These are phyloP conservation scores for Tremella fuciformis DNA, from an alignment of 768 basidiomycete species.

Conservation along the genomic window DNA sequence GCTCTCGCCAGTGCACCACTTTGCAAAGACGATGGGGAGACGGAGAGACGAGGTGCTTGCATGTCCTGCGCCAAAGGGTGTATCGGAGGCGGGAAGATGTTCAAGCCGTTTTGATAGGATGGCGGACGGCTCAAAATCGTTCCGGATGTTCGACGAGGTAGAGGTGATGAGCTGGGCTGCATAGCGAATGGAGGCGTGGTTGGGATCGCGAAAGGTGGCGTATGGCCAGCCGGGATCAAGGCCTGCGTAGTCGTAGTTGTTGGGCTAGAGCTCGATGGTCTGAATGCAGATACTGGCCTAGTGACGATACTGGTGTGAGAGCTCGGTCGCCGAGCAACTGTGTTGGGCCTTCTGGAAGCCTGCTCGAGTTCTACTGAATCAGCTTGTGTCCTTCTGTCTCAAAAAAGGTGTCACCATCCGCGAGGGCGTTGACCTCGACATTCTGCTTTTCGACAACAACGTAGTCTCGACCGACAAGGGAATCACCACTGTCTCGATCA, in stretches of 20 bases:
- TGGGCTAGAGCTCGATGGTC: constrained; percentile 22
- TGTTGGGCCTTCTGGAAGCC: constrained; percentile 46
- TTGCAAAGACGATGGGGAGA: constrained; percentile 44
- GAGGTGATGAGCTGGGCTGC: constrained; percentile 5
- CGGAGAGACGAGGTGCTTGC: constrained; percentile 33
- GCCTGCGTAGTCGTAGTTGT: constrained; percentile 7
- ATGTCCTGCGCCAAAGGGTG: constrained; percentile 35
- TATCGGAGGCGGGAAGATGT: constrained; percentile 36
- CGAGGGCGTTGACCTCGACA: constrained; percentile 85
- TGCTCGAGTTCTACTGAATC: constrained; percentile 52
- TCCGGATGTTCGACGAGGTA: constrained; percentile 17
- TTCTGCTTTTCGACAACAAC: constrained; percentile 89
- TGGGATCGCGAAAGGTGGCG: constrained; percentile 48
- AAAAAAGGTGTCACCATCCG: constrained; percentile 67
- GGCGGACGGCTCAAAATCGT: constrained; percentile 20
- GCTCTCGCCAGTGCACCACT: constrained; percentile 52
- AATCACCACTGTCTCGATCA: constrained; percentile 26
- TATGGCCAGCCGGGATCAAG: constrained; percentile 43
- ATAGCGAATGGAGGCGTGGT: constrained; percentile 53
- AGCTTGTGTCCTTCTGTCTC: not conserved
- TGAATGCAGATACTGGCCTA: constrained; percentile 48
- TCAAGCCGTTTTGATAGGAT: constrained; percentile 23
- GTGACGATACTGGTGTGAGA: constrained; percentile 45
- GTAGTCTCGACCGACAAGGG: constrained; percentile 63
- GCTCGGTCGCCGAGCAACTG: constrained; percentile 49